Percentiles rank a stretch among this genome's conserved stretches.
phyloP scores from a whole-genome alignment of 371 early-diverging fungal genomes.

The Mucor mucedo region DNA sequence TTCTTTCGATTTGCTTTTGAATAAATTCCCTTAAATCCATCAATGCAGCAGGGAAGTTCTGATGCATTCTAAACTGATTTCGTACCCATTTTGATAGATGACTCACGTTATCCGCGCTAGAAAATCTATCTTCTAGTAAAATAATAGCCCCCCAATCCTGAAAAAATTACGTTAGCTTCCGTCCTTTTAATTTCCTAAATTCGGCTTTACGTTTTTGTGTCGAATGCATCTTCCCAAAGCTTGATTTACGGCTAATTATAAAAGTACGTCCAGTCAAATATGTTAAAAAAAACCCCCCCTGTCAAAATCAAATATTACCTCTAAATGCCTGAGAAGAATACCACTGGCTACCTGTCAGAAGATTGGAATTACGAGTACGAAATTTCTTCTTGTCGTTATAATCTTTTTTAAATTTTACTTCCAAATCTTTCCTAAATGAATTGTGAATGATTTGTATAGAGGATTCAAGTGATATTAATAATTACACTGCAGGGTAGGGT shows the following conservation, averaged over 20 bases:
- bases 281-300: too few species aligned
- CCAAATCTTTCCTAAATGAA: constrained; percentile 33
- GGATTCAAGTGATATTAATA: too few species aligned
- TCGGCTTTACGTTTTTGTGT: constrained; percentile 62
- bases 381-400: constrained; percentile 41
- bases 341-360: constrained; percentile 41
- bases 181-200: too few species aligned
- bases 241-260: constrained; percentile 84
- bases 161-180: too few species aligned
- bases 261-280: too few species aligned
- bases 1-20: constrained; percentile 3
- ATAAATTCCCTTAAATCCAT: constrained; percentile 37
- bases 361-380: not conserved
- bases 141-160: constrained; percentile 65
- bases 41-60: constrained; percentile 49
- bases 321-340: constrained; percentile 89
- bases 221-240: constrained; percentile 94
- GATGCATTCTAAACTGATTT: constrained; percentile 28
- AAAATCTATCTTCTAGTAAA: constrained; percentile 65
- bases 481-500: constrained; percentile 73
- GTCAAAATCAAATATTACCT: not conserved
- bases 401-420: constrained; percentile 43
- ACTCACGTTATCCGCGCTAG: constrained; percentile 31
- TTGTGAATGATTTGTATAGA: too few species aligned
- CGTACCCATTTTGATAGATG: constrained; percentile 81